A percentile compares a stretch with the other conserved stretches of the same genome.
These are phyloP conservation scores for Ammopiptanthus mongolicus DNA, from an alignment of 306 rosid genomes.

Conservation along the genomic window DNA sequence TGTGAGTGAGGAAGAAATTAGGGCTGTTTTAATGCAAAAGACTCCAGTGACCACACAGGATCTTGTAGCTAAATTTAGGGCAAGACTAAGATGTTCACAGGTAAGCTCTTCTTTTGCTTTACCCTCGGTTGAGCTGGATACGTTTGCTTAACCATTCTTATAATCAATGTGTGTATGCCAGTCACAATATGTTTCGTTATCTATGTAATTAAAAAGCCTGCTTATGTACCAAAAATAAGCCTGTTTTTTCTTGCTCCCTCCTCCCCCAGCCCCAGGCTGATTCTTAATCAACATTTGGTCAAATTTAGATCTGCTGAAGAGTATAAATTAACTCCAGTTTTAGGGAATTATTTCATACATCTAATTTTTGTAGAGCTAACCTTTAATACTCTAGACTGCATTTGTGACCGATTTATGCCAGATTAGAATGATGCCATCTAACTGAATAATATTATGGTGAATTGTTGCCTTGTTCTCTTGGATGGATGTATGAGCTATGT, in stretches of 20 bases:
- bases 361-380: neutral
- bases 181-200: neutral
- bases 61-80: slow-evolving; percentile 86
- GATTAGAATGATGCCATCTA: neutral
- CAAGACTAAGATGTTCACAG: slow-evolving; percentile 64
- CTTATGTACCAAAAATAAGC: too few species aligned
- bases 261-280: neutral
- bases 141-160: slow-evolving; percentile 5
- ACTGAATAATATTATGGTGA: slow-evolving; percentile 7
- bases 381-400: neutral
- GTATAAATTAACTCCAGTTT: neutral
- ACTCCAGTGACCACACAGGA: slow-evolving; percentile 89
- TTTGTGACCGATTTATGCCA: neutral
- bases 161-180: neutral
- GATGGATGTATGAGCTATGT: too few species aligned
- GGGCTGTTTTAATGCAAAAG: slow-evolving; percentile 75
- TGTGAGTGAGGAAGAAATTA: slow-evolving; percentile 84
- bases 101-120: slow-evolving; percentile 37
- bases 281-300: slow-evolving; percentile 1
- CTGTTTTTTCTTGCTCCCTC: slow-evolving; percentile 1
- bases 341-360: neutral
- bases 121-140: neutral
- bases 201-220: neutral
- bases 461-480: neutral
- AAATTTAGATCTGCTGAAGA: neutral